These are phyloP conservation scores for Pistacia vera DNA, from an alignment of 345 rosid genomes.

Conservation along the genomic window DNA sequence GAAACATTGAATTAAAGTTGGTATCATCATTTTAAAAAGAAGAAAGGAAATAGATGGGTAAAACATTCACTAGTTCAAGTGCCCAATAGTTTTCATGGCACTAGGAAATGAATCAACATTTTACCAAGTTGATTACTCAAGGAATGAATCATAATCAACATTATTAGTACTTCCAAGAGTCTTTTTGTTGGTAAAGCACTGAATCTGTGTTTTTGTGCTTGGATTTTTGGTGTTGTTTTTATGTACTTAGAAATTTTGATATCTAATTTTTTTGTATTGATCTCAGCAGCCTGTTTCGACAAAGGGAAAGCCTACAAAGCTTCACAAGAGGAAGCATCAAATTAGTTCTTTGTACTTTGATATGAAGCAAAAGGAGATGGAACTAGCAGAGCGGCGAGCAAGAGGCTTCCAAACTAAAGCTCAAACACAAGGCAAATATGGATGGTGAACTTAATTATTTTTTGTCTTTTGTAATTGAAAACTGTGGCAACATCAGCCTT, in stretches of 20 bases:
- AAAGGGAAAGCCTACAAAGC: constrained; percentile 84
- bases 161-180: background rate
- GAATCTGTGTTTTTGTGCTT: background rate
- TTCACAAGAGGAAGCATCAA: constrained; percentile 99
- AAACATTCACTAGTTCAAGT: background rate
- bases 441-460: constrained; percentile 57
- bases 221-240: background rate
- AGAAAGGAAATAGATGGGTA: background rate
- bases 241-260: background rate
- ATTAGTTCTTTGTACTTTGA: constrained; percentile 74
- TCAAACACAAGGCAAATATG: constrained; percentile 90
- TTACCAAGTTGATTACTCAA: background rate
- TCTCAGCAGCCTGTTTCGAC: constrained; percentile 71
- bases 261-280: background rate
- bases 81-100: background rate
- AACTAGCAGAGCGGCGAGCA: constrained; percentile 80
- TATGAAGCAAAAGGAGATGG: constrained; percentile 88
- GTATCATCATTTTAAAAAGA: background rate
- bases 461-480: background rate
- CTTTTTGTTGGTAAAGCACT: background rate
- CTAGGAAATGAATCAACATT: background rate
- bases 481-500: background rate
- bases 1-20: background rate
- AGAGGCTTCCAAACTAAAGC: constrained; percentile 85
- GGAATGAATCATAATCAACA: background rate